Percentiles rank a stretch among this genome's conserved stretches.
Conservation (phyloP, 352 stramenopile species). For the Globisporangium takayamanum region DNA sequence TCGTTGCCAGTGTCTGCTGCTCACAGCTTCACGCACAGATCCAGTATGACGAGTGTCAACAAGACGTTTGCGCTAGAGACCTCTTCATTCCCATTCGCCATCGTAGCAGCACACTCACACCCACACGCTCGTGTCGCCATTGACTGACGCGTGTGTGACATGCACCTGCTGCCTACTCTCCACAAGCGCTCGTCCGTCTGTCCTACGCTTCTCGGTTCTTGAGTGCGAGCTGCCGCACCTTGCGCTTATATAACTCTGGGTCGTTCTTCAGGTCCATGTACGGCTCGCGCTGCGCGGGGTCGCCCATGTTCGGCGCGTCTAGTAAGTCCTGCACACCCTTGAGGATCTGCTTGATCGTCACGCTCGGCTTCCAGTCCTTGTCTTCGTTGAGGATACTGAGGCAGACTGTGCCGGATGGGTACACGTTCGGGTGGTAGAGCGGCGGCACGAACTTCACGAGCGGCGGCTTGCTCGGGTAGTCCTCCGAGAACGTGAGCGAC, state of each 20-base stretch:
- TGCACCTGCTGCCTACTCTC: background rate
- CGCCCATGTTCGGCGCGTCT: slow-evolving; percentile 84
- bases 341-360: slow-evolving; percentile 98
- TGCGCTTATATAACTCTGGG: slow-evolving; percentile 84
- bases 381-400: slow-evolving; percentile 98
- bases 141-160: background rate
- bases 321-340: slow-evolving; percentile 93
- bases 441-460: slow-evolving; percentile 98
- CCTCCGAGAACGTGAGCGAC: slow-evolving; percentile 94
- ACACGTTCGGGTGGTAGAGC: slow-evolving; percentile 97
- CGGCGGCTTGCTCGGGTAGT: slow-evolving; percentile 97
- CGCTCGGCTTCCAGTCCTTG: slow-evolving; percentile 97
- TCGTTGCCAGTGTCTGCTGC: too few species aligned
- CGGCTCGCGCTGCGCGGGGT: slow-evolving; percentile 80
- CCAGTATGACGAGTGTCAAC: too few species aligned
- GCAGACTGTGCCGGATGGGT: slow-evolving; percentile 96
- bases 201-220: slow-evolving; percentile 82
- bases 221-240: slow-evolving; percentile 74
- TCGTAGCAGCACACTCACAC: background rate
- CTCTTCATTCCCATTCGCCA: too few species aligned
- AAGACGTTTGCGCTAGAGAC: too few species aligned
- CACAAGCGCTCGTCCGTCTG: background rate
- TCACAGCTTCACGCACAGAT: too few species aligned
- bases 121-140: background rate
- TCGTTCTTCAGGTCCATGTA: slow-evolving; percentile 89